Evolutionary conservation across 169 alveolate genomes (phyloP).

Genomic region (Plasmodium fragile): DNA sequence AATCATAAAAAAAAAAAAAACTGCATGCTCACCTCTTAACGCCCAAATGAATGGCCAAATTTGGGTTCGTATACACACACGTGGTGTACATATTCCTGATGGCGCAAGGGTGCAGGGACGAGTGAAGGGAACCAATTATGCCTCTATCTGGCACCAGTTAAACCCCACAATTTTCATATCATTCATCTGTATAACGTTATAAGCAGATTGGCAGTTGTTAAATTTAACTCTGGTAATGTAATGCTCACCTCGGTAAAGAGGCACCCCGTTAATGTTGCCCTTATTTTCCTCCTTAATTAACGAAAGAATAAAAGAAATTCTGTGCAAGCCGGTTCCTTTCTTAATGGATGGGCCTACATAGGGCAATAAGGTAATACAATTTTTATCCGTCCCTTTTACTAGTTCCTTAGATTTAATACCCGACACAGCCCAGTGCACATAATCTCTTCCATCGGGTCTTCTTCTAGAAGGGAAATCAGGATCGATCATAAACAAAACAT

Average conservation of each 20-base stretch:
- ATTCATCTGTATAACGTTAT: slow-evolving; percentile 43
- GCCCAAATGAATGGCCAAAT: background rate
- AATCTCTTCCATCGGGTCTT: slow-evolving; percentile 74
- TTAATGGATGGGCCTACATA: slow-evolving; percentile 71
- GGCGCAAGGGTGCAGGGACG: background rate
- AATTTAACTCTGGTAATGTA: slow-evolving; percentile 67
- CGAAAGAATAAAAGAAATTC: slow-evolving; percentile 55
- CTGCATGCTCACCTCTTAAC: background rate
- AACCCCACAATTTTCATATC: slow-evolving; percentile 68
- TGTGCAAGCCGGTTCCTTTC: slow-evolving; percentile 70
- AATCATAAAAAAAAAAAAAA: too few relatives aligned
- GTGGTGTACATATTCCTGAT: background rate
- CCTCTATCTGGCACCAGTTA: slow-evolving; percentile 72
- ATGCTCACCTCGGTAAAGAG: slow-evolving; percentile 61
- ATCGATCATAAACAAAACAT: slow-evolving; percentile 65
- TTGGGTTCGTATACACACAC: background rate
- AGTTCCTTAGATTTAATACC: slow-evolving; percentile 73
- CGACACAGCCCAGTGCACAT: slow-evolving; percentile 70
- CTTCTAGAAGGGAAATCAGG: slow-evolving; percentile 72
- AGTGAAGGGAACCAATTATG: background rate
- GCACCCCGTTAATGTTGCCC: slow-evolving; percentile 39
- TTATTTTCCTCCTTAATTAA: slow-evolving; percentile 69
- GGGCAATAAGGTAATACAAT: slow-evolving; percentile 60
- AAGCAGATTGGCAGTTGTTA: slow-evolving; percentile 42
- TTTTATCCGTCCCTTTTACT: slow-evolving; percentile 62